Evolutionary conservation across 1,284 basidiomycete species (phyloP).

Genomic region (Apiotrichum porosum): DNA sequence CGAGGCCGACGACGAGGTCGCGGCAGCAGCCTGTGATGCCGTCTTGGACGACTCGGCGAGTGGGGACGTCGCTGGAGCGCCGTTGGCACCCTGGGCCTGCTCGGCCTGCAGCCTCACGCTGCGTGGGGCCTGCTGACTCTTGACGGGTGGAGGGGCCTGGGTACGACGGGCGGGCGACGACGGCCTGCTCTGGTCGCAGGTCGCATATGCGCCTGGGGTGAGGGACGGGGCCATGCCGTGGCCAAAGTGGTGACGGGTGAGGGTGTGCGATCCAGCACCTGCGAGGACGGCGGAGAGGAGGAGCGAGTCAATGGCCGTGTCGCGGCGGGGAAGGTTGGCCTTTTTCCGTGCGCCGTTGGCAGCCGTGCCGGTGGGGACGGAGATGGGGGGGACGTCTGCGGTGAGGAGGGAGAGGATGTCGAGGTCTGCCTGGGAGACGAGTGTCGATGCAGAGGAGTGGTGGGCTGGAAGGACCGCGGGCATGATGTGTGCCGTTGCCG

Average conservation of each 20-base stretch:
- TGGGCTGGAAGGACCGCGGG: conserved; percentile 57
- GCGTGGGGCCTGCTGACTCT: conserved; percentile 43
- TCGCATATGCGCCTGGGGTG: conserved; percentile 37
- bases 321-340: conserved; percentile 11
- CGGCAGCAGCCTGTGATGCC: not conserved
- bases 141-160: conserved; percentile 9
- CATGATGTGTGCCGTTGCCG: conserved; percentile 53
- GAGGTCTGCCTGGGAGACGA: conserved; percentile 51
- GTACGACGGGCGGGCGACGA: conserved; percentile 24
- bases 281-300: conserved; percentile 45
- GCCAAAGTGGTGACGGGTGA: conserved; percentile 46
- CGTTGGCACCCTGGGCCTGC: conserved; percentile 9
- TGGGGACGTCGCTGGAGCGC: not conserved
- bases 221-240: conserved; percentile 38
- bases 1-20: not conserved
- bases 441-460: conserved; percentile 55
- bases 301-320: conserved; percentile 39
- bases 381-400: not conserved
- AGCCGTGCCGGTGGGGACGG: not conserved
- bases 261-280: conserved; percentile 32
- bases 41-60: conserved; percentile 1
- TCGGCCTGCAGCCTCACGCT: conserved; percentile 30
- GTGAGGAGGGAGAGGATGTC: conserved; percentile 43
- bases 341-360: conserved; percentile 14
- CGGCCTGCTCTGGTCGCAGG: conserved; percentile 42